These are phyloP conservation scores for Casaregolazyma suthepensis DNA, from an alignment of 1,139 yeast species.

Conservation along the genomic window DNA sequence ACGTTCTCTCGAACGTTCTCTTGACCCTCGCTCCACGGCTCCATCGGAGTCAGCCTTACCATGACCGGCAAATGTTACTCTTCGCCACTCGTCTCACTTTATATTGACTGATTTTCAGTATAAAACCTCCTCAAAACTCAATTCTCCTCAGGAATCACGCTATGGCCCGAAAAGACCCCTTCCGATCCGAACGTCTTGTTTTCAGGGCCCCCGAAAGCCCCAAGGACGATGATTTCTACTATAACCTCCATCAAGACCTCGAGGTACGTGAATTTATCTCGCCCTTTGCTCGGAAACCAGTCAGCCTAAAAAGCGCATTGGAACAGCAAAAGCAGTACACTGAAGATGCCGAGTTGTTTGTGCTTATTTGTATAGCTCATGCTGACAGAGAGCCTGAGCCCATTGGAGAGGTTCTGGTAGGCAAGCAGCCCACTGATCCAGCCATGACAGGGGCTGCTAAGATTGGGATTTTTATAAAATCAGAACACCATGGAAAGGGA, in stretches of 20 bases:
- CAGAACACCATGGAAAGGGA: conserved; percentile 1
- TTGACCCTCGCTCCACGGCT: too few relatives aligned
- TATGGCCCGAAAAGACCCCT: background rate
- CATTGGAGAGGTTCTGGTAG: background rate
- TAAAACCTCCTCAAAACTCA: background rate
- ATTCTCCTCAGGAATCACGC: background rate
- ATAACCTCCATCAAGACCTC: background rate
- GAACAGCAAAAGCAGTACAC: background rate
- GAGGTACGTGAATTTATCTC: background rate
- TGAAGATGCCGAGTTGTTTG: background rate
- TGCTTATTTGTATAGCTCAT: background rate
- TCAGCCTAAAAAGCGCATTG: background rate
- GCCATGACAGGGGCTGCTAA: background rate
- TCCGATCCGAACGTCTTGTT: conserved; percentile 2
- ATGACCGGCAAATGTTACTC: background rate
- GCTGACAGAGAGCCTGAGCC: background rate
- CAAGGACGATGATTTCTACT: background rate
- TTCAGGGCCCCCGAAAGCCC: background rate
- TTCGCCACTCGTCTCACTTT: too few relatives aligned
- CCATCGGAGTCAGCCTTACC: too few relatives aligned
- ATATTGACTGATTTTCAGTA: background rate
- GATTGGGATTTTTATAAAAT: background rate
- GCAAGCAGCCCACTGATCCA: background rate
- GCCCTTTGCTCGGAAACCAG: background rate
- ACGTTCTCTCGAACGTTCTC: too few relatives aligned